phyloP scores from a whole-genome alignment of 2,329 filamentous ascomycete species.

The Calcarisporium arbuscula region DNA sequence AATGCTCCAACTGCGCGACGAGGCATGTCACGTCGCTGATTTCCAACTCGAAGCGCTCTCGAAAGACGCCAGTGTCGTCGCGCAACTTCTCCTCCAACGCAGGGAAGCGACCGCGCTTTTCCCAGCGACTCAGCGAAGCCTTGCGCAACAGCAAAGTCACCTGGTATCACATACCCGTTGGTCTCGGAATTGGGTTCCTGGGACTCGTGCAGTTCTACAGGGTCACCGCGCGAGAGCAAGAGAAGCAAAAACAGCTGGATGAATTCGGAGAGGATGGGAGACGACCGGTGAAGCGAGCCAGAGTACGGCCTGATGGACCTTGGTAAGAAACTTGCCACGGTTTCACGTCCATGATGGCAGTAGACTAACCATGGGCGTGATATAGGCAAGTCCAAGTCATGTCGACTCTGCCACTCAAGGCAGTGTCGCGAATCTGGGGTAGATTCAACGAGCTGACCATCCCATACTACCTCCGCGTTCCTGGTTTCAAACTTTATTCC shows the following conservation, averaged over 20 bases:
- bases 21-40: slow-evolving; percentile 7
- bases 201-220: slow-evolving; percentile 81
- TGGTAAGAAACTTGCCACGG: slow-evolving; percentile 50
- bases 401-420: slow-evolving; percentile 87
- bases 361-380: background rate
- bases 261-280: slow-evolving; percentile 33
- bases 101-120: slow-evolving; percentile 42
- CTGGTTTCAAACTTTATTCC: slow-evolving; percentile 87
- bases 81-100: slow-evolving; percentile 29
- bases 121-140: slow-evolving; percentile 43
- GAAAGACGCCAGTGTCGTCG: slow-evolving; percentile 16
- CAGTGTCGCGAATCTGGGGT: slow-evolving; percentile 83
- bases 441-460: slow-evolving; percentile 85
- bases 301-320: slow-evolving; percentile 75
- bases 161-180: slow-evolving; percentile 89
- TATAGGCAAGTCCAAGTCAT: slow-evolving; percentile 82
- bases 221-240: slow-evolving; percentile 51
- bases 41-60: slow-evolving; percentile 15
- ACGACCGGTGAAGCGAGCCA: slow-evolving; percentile 45
- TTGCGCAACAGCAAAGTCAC: slow-evolving; percentile 54
- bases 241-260: slow-evolving; percentile 37
- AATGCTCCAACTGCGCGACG: slow-evolving; percentile 20
- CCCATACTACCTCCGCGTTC: slow-evolving; percentile 79
- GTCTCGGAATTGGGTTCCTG: slow-evolving; percentile 77
- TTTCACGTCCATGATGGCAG: background rate